phyloP scores from a whole-genome alignment of 2,329 filamentous ascomycete species.

The Periconia macrospinosa region DNA sequence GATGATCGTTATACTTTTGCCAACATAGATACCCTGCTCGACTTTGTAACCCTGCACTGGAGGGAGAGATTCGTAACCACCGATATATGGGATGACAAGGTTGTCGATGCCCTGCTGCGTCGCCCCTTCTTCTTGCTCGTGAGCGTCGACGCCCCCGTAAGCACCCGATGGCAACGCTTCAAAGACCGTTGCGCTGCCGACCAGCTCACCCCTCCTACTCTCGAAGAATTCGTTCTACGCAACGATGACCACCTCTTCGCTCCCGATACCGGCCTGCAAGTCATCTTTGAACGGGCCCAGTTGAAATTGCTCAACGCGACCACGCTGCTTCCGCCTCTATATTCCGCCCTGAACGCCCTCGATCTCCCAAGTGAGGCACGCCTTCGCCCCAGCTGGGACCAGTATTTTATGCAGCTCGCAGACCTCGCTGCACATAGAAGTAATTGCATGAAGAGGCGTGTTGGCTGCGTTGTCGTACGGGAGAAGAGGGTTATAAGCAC shows the following conservation, averaged over 20 bases:
- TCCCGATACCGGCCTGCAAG: constrained; percentile 64
- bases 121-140: constrained; percentile 93
- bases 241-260: constrained; percentile 78
- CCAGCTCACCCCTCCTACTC: constrained; percentile 53
- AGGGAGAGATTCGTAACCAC: constrained; percentile 82
- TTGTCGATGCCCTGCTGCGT: constrained; percentile 73
- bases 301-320: constrained; percentile 87
- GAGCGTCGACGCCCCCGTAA: constrained; percentile 87
- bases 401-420: constrained; percentile 98
- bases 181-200: constrained; percentile 57
- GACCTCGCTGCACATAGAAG: constrained; percentile 85
- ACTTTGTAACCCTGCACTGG: constrained; percentile 87
- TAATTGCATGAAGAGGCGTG: constrained; percentile 98
- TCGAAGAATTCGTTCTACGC: constrained; percentile 63
- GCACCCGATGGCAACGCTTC: constrained; percentile 80
- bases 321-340: constrained; percentile 69
- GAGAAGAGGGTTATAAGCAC: constrained; percentile 88
- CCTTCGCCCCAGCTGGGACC: constrained; percentile 88
- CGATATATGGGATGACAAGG: constrained; percentile 72
- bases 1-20: constrained; percentile 42
- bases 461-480: constrained; percentile 89
- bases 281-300: constrained; percentile 78
- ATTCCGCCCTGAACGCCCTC: constrained; percentile 71
- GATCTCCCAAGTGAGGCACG: constrained; percentile 78
- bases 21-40: constrained; percentile 69